Percentiles rank a stretch among this genome's conserved stretches.
Evolutionary conservation across 2,329 filamentous ascomycete genomes (phyloP).

Genomic region (Microdochium trichocladiopsis): DNA sequence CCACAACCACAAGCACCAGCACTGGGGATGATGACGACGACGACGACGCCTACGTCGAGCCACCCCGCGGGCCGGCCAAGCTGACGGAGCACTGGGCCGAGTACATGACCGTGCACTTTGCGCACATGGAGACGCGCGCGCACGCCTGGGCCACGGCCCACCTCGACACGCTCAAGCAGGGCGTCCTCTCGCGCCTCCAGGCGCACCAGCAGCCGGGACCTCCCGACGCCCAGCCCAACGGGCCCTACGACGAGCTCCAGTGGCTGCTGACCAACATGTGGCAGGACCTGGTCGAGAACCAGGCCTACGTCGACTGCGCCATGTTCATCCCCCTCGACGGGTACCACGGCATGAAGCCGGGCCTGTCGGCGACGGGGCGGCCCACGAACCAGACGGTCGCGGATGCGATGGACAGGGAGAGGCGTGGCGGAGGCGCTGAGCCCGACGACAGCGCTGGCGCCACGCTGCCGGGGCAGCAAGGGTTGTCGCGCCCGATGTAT

Average conservation of each 20-base stretch:
- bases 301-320: constrained; percentile 11
- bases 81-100: constrained; percentile 8
- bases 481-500: no score
- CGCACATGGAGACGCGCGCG: constrained; percentile 8
- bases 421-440: not conserved
- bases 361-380: not conserved
- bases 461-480: no score
- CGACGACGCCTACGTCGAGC: constrained; percentile 8
- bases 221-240: not conserved
- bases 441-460: no score
- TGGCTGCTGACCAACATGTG: constrained; percentile 12
- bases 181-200: not conserved
- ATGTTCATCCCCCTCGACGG: constrained; percentile 20
- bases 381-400: not conserved
- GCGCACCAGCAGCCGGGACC: constrained; percentile 3
- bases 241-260: constrained; percentile 3
- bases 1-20: no score
- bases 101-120: constrained; percentile 15
- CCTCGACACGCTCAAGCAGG: constrained; percentile 11
- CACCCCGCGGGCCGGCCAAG: constrained; percentile 3
- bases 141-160: constrained; percentile 17
- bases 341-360: constrained; percentile 10
- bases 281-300: constrained; percentile 14
- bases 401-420: not conserved
- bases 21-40: not conserved